phyloP scores from a whole-genome alignment of 768 basidiomycete genomes.

The Russula brevipes region DNA sequence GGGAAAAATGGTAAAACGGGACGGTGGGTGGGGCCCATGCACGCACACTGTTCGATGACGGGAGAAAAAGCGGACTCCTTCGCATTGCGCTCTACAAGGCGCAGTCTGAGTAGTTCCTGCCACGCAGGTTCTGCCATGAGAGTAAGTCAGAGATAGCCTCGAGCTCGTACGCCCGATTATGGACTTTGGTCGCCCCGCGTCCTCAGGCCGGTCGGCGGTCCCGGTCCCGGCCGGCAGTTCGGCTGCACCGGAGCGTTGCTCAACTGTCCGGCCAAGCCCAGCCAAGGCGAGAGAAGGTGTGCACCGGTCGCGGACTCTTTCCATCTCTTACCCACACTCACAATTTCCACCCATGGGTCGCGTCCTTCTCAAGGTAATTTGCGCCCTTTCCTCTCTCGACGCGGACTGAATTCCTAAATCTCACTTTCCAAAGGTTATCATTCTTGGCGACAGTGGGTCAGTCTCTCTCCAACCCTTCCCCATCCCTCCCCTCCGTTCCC shows the following conservation, averaged over 20 bases:
- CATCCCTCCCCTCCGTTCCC: not conserved
- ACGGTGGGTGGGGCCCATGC: slow-evolving; percentile 4
- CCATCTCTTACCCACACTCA: slow-evolving; percentile 22
- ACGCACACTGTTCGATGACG: slow-evolving; percentile 89
- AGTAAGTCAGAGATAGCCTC: slow-evolving; percentile 6
- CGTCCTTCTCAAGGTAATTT: slow-evolving; percentile 72
- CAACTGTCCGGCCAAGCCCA: not conserved
- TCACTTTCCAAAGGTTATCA: slow-evolving; percentile 71
- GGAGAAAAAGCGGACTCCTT: slow-evolving; percentile 75
- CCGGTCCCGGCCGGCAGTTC: not conserved
- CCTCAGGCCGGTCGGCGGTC: not conserved
- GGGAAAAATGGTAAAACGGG: slow-evolving; percentile 3
- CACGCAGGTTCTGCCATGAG: slow-evolving; percentile 76
- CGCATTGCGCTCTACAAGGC: slow-evolving; percentile 79
- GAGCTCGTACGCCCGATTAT: not conserved
- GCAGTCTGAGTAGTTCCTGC: slow-evolving; percentile 75
- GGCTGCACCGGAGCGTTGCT: not conserved
- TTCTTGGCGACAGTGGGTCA: slow-evolving; percentile 95
- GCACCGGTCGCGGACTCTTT: not conserved
- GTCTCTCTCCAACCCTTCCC: slow-evolving; percentile 31
- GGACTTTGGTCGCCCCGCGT: not conserved
- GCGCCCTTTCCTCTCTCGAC: not conserved
- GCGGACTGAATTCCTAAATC: slow-evolving; percentile 13
- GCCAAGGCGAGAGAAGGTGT: not conserved
- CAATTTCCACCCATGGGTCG: slow-evolving; percentile 58